Evolutionary conservation across 768 basidiomycete genomes (phyloP), one percentile per base, ranked within the genome.

Genomic region (Sistotremastrum suecicum): DNA sequence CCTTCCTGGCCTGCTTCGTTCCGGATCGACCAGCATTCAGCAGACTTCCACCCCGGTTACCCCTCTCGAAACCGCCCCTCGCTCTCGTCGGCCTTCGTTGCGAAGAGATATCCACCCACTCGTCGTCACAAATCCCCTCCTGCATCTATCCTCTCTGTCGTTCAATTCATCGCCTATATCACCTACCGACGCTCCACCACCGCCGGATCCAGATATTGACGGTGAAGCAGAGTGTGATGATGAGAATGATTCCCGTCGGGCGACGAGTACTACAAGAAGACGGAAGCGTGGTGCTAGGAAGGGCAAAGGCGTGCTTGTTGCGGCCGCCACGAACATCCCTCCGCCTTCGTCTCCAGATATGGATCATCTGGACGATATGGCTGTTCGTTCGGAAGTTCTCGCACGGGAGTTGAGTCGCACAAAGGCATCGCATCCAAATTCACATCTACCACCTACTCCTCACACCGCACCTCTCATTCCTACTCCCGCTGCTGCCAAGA

Each of bases 211-310:
- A 32, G 58, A 51, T 12, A 53, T 40, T 36, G 62, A 64, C 34
- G 46, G 47, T 4, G 65, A 66, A 11, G 37, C 29, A 7, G 54
- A 53, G n/a, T 34, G 53, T n/a, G 67, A 68, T 7, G 58, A 57
- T 41, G 62, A 56, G 56, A 10, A 57, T 48, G 39, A 69, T 50
- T 75, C 79, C 46, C 69, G 81, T 43, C 20, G 20, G 20, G 76
- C 78, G 7, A 66, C 80, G 7, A 85, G 84, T 41, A 82, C 74
- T 39, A 78, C 75, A 59, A 90, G 81, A 63, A 72, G 86, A 30
- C 74, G 86, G 48, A 91, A 87, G 62, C 73, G 90, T 43, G 89
- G 90, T 37, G 76, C 80, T 2, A 73, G 91, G 44, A 91, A 87
- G 65, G 83, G 82, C 56, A 86, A 83, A 63, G 74, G 82, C 55